Evolutionary conservation across 2,329 filamentous ascomycete genomes (phyloP).

Genomic region (Ceratocystiopsis sp.): DNA sequence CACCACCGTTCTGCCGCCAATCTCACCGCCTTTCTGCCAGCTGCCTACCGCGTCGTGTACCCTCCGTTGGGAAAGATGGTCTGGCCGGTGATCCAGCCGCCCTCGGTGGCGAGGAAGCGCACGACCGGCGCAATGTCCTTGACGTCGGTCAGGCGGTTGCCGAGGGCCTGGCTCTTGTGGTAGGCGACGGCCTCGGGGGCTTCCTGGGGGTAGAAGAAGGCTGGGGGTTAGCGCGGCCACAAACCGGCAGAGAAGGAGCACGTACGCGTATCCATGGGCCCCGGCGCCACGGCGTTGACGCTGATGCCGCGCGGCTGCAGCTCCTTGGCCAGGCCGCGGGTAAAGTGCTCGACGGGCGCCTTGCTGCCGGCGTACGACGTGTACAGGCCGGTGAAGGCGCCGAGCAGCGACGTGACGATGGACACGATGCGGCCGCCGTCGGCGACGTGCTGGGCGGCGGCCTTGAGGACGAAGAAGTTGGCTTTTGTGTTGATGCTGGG

Average conservation of each 20-base stretch:
- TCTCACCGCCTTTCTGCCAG: too few relatives aligned
- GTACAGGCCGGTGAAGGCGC: slow-evolving; percentile 27
- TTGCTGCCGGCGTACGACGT: slow-evolving; percentile 28
- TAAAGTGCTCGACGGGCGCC: slow-evolving; percentile 23
- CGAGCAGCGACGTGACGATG: slow-evolving; percentile 26
- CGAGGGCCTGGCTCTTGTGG: slow-evolving; percentile 26
- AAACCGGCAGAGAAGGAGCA: too few relatives aligned
- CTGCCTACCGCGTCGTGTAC: slow-evolving; percentile 23
- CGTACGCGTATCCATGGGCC: slow-evolving; percentile 25
- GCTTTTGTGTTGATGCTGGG: slow-evolving; percentile 26
- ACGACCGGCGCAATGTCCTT: slow-evolving; percentile 28
- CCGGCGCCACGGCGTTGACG: slow-evolving; percentile 20
- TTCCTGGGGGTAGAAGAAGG: slow-evolving; percentile 28
- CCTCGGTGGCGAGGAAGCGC: slow-evolving; percentile 25
- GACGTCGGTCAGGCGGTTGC: slow-evolving; percentile 22
- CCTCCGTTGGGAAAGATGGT: slow-evolving; percentile 31
- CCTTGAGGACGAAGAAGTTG: slow-evolving; percentile 27
- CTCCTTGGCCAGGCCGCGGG: slow-evolving; percentile 19
- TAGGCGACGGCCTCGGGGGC: slow-evolving; percentile 23
- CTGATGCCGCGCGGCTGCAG: slow-evolving; percentile 16
- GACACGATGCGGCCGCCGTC: slow-evolving; percentile 30
- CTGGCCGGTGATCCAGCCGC: slow-evolving; percentile 27
- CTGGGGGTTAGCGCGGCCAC: too few relatives aligned
- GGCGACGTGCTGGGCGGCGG: slow-evolving; percentile 21
- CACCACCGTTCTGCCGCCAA: neutral